A percentile compares a stretch with the other conserved stretches of the same genome.
These are phyloP conservation scores for Aspergillus taichungensis DNA, from an alignment of 495 filamentous ascomycete genomes.

Conservation along the genomic window DNA sequence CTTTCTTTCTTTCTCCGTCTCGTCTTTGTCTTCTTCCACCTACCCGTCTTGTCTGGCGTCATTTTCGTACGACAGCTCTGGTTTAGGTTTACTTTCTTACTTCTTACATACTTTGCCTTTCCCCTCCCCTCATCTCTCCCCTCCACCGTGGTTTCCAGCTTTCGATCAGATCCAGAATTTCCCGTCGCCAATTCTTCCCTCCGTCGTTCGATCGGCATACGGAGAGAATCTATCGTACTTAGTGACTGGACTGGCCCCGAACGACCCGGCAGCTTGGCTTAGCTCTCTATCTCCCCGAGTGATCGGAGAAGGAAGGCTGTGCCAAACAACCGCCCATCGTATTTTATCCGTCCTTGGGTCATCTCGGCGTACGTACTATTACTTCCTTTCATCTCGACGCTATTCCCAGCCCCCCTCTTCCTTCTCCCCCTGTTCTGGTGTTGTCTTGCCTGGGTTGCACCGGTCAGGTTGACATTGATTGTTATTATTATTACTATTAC, in stretches of 20 bases:
- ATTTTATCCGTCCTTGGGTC: slow-evolving; percentile 9
- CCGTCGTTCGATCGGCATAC: slow-evolving; percentile 12
- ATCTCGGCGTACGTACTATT: slow-evolving; percentile 4
- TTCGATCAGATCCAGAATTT: too few species aligned
- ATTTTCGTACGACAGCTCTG: too few species aligned
- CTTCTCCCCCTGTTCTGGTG: neutral
- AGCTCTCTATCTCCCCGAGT: slow-evolving; percentile 15
- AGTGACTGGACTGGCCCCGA: neutral
- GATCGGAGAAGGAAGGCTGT: slow-evolving; percentile 13
- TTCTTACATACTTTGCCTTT: too few species aligned
- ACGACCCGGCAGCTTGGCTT: slow-evolving; percentile 26
- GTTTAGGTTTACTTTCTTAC: too few species aligned
- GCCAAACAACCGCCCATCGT: slow-evolving; percentile 4
- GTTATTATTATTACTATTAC: neutral
- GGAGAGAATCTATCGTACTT: neutral
- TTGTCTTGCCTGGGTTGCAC: too few species aligned
- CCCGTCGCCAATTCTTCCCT: neutral
- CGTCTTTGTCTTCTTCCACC: neutral
- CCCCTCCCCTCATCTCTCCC: too few species aligned
- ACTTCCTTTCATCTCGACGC: neutral
- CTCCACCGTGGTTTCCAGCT: too few species aligned
- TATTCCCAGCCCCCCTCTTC: neutral
- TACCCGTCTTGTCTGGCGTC: too few species aligned
- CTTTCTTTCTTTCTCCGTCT: neutral
- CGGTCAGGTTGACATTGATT: too few species aligned